Evolutionary conservation across 208 protist species (phyloP).

Genomic region (Acanthamoeba castellanii): DNA sequence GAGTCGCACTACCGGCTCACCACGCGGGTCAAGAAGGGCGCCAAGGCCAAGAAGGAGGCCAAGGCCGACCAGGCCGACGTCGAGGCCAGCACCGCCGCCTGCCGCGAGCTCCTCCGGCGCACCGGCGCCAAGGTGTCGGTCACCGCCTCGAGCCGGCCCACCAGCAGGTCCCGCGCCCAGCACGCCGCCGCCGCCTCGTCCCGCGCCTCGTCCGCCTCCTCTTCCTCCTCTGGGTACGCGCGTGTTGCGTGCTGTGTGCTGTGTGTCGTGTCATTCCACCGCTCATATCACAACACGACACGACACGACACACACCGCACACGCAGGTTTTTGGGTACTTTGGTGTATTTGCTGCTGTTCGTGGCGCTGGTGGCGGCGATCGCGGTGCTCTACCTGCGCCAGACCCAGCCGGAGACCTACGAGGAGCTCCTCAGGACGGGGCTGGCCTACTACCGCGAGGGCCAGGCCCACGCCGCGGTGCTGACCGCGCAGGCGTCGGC

Average conservation of each 20-base stretch:
- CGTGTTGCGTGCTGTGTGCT: not conserved
- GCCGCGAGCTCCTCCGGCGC: not conserved
- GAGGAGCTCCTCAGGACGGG: not conserved
- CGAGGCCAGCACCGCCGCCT: constrained; percentile 9
- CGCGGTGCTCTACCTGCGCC: constrained; percentile 13
- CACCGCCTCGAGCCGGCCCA: not conserved
- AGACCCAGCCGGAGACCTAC: constrained; percentile 28
- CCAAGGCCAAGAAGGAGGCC: not conserved
- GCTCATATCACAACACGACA: too few species aligned
- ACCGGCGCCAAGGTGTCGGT: not conserved
- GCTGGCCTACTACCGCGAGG: not conserved
- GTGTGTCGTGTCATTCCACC: not conserved
- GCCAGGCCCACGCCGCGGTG: not conserved
- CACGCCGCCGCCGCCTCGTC: not conserved
- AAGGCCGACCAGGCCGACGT: constrained; percentile 20
- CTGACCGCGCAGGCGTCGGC: not conserved
- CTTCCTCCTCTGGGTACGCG: not conserved
- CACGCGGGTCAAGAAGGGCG: constrained; percentile 3
- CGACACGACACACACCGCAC: too few species aligned
- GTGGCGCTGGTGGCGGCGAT: not conserved
- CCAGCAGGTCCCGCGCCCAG: not conserved
- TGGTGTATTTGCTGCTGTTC: constrained; percentile 16
- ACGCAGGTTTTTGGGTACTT: not conserved
- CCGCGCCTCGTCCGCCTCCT: not conserved
- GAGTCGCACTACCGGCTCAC: not conserved